phyloP scores from a whole-genome alignment of 805 yeast genomes.

The Saturnispora saitoi region DNA sequence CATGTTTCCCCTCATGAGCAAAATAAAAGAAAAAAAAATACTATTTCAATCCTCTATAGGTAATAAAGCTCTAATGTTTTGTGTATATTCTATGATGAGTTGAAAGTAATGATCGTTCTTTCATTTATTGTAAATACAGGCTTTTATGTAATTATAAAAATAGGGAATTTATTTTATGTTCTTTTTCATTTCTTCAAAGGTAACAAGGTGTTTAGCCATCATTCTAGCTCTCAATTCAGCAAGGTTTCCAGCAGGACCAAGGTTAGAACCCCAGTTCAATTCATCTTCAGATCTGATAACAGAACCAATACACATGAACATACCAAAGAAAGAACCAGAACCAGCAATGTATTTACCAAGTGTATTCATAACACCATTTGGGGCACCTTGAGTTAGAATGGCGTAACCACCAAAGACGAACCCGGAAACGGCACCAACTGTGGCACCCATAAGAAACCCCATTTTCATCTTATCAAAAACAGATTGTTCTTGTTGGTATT shows the following conservation, averaged over 20 bases:
- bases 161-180: conserved; percentile 3
- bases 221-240: conserved; percentile 34
- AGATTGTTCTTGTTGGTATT: conserved; percentile 57
- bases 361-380: conserved; percentile 93
- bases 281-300: conserved; percentile 70
- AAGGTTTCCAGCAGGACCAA: conserved; percentile 23
- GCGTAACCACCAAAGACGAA: conserved; percentile 91
- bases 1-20: not conserved
- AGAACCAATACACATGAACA: conserved; percentile 94
- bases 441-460: conserved; percentile 96
- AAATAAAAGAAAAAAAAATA: not conserved
- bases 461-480: conserved; percentile 94
- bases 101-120: not conserved
- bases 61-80: not conserved
- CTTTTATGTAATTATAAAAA: not conserved
- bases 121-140: not conserved
- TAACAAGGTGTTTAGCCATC: conserved; percentile 34
- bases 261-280: conserved; percentile 14
- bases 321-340: conserved; percentile 92
- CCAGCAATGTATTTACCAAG: conserved; percentile 95
- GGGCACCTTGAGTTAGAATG: conserved; percentile 90
- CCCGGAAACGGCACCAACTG: conserved; percentile 92
- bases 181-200: conserved; percentile 23
- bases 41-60: not conserved
- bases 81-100: not conserved